phyloP scores from a whole-genome alignment of 768 basidiomycete species.

The Mycena indigotica region DNA sequence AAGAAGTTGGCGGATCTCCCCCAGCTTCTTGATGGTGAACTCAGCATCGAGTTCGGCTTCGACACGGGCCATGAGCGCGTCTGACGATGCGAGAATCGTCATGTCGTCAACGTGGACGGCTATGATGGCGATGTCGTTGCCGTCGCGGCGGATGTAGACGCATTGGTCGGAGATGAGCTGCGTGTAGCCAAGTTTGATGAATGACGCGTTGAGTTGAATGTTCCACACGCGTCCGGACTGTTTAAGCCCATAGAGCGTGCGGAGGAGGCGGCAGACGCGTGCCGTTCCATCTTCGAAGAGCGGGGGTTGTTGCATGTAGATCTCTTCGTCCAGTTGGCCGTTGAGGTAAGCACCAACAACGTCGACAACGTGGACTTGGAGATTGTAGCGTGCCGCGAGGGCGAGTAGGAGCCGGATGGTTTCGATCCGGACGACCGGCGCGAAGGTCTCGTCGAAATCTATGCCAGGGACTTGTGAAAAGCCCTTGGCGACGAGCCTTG shows the following conservation, averaged over 20 bases:
- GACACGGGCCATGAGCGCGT: neutral
- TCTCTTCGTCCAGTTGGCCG: slow-evolving; percentile 22
- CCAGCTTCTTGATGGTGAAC: slow-evolving; percentile 22
- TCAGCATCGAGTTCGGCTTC: slow-evolving; percentile 19
- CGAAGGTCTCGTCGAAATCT: slow-evolving; percentile 15
- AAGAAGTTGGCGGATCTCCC: slow-evolving; percentile 22
- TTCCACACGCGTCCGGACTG: slow-evolving; percentile 9
- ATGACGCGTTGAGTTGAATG: slow-evolving; percentile 5
- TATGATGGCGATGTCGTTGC: slow-evolving; percentile 7
- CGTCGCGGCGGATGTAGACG: slow-evolving; percentile 18
- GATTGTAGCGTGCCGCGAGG: slow-evolving; percentile 21
- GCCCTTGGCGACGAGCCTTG: slow-evolving; percentile 19
- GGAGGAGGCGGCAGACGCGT: slow-evolving; percentile 3
- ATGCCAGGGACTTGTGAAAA: slow-evolving; percentile 32
- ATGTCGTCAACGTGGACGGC: slow-evolving; percentile 30
- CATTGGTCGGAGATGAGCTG: slow-evolving; percentile 9
- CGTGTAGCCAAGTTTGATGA: slow-evolving; percentile 5
- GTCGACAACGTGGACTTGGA: slow-evolving; percentile 27
- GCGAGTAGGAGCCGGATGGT: slow-evolving; percentile 27
- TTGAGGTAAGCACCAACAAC: slow-evolving; percentile 33
- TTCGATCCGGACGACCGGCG: slow-evolving; percentile 14
- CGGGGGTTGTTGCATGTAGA: slow-evolving; percentile 28
- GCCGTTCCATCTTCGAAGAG: slow-evolving; percentile 12
- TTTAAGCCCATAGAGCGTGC: slow-evolving; percentile 5
- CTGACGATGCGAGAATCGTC: slow-evolving; percentile 18